Conservation (phyloP, 495 filamentous ascomycete species). For the Talaromyces ruber region DNA sequence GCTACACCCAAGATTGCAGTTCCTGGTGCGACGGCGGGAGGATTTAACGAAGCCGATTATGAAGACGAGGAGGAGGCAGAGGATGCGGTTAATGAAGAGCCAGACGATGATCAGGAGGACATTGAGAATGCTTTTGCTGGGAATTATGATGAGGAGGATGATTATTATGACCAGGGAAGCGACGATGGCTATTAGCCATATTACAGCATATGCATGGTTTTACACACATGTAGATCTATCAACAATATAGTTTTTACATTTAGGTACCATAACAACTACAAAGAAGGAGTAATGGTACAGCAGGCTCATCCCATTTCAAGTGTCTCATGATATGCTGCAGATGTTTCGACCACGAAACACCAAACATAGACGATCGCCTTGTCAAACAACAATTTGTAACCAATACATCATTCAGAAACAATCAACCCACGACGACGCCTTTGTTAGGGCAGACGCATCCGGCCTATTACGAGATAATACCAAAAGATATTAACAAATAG, state of each 20-base stretch:
- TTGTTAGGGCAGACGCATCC: neutral
- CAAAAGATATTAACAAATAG: too few relatives aligned
- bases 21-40: neutral
- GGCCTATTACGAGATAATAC: too few relatives aligned
- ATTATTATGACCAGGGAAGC: slow-evolving; percentile 1
- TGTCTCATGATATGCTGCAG: neutral
- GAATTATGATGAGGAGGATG: slow-evolving; percentile 1
- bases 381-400: neutral
- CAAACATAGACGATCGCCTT: neutral
- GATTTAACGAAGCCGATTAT: slow-evolving; percentile 5
- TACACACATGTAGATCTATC: neutral
- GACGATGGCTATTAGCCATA: neutral
- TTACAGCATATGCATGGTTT: neutral
- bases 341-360: neutral
- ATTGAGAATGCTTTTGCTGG: slow-evolving; percentile 7
- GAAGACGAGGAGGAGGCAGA: slow-evolving; percentile 4
- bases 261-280: too few relatives aligned
- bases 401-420: neutral
- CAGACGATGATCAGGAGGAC: neutral
- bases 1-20: neutral
- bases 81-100: neutral
- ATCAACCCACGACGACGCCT: neutral
- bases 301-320: neutral
- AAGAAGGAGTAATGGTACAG: too few relatives aligned
- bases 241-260: neutral